Conservation (phyloP, 225 moss, liverwort and hornwort genomes). For the Climacium dendroides region DNA sequence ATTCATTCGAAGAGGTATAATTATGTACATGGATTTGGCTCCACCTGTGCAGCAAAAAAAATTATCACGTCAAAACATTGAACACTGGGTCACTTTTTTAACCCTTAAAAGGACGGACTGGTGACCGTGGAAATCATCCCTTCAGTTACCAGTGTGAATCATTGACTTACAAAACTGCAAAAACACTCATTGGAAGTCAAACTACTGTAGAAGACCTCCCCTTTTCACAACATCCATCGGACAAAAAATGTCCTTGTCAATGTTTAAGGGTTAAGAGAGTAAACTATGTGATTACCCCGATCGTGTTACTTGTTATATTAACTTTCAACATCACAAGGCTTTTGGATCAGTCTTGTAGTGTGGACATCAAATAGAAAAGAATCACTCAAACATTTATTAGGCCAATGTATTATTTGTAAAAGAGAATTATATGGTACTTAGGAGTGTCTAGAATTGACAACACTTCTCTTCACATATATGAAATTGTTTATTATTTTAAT, state of each 20-base stretch:
- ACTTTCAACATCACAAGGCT: background rate
- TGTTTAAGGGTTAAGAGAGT: background rate
- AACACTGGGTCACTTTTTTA: background rate
- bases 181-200: too few species aligned
- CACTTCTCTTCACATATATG: rapidly evolving
- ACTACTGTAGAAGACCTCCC: too few species aligned
- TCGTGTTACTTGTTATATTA: background rate
- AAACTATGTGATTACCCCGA: rapidly evolving
- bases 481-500: background rate
- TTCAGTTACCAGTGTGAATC: too few species aligned
- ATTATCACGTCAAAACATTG: background rate
- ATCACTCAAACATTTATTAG: background rate
- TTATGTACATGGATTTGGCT: background rate
- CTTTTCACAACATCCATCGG: too few species aligned
- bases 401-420: background rate
- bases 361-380: background rate
- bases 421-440: too few species aligned
- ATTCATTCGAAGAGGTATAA: background rate
- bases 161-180: too few species aligned
- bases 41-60: background rate
- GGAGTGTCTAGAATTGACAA: rapidly evolving
- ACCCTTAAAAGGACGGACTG: rapidly evolving
- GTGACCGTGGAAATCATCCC: too few species aligned
- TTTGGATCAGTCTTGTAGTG: background rate
- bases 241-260: too few species aligned